phyloP scores from a whole-genome alignment of 2,329 filamentous ascomycete species.

The Meredithiella fracta region DNA sequence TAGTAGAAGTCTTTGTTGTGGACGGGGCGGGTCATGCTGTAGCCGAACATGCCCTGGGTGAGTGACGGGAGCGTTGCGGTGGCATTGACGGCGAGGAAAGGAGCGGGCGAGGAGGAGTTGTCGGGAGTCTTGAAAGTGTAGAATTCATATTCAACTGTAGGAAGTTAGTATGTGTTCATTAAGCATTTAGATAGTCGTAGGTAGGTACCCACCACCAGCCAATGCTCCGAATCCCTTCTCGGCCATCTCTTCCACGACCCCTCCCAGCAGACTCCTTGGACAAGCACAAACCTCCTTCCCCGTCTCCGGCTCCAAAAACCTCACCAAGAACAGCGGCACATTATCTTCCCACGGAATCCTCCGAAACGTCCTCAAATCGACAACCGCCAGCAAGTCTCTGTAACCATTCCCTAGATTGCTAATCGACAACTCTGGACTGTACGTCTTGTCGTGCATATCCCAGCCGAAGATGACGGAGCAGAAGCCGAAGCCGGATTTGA shows the following conservation, averaged over 20 bases:
- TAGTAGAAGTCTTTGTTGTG: constrained; percentile 93
- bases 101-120: constrained; percentile 47
- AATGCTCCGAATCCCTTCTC: constrained; percentile 61
- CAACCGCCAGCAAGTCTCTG: constrained; percentile 65
- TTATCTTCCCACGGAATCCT: constrained; percentile 84
- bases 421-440: constrained; percentile 67
- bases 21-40: constrained; percentile 70
- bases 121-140: constrained; percentile 68
- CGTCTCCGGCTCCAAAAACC: constrained; percentile 69
- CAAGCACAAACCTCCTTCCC: constrained; percentile 56
- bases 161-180: neutral
- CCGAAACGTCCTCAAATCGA: constrained; percentile 61
- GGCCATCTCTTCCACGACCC: constrained; percentile 49
- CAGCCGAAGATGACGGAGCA: constrained; percentile 90
- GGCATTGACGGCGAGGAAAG: constrained; percentile 58
- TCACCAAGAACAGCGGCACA: constrained; percentile 70
- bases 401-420: constrained; percentile 88
- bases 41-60: constrained; percentile 92
- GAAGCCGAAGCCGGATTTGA: constrained; percentile 72
- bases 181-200: neutral
- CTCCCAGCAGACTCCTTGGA: constrained; percentile 58
- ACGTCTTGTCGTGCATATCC: constrained; percentile 93
- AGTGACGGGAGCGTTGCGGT: constrained; percentile 58
- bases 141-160: constrained; percentile 80
- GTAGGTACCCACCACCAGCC: constrained; percentile 56